Base-by-base conservation (phyloP, 164 flowering plant genomes). In the Vitis amurensis region DNA sequence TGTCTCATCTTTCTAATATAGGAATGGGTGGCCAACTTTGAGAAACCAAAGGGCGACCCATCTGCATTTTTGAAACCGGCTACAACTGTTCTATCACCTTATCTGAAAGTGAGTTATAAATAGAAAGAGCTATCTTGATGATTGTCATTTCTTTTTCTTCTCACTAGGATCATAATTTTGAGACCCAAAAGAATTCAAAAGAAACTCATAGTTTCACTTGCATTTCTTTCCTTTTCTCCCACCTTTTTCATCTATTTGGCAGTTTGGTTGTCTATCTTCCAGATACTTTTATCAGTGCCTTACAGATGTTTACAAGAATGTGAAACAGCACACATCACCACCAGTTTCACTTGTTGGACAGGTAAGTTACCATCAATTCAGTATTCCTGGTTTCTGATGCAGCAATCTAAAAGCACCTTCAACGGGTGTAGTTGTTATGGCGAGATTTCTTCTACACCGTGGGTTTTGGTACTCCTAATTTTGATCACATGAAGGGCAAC, bases 341-440 rank as follows among this genome's bases (percentile, higher is more conserved):
- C 99, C 99, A 68, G 97, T 94, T 76, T 94, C 97, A 49, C 97
- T 94, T 78, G 79, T 77, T 73, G 98, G 98, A 51, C 97, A 92
- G 95, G 99, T 94, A 19, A 61, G 87, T 80, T 50, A 16, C 57
- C 15, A 59, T 44, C 56, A 6, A 14, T 67, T 66, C 44, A 59
- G 30, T 53, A 49, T 50, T 61, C 8, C 17, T 16, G 64, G 61
- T 11, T 61, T 19, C 61, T 23, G 17, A 55, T 50, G 70, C 67
- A 60, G 74, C 59, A 52, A 53, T 50, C 69, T 77, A 23, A 77
- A 17, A 50, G 29, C 61, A 27, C 13, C 70, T 65, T 74, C 53
- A 19, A 67, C 60, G 61, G 70, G n/a, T 73, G 69, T 73, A 94
- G 99, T 81, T 92, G 77, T 71, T 94, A 63, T 94, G 99, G 99